A percentile compares a stretch with the other conserved stretches of the same genome.
Evolutionary conservation across 129 eudicot genomes (phyloP).

Genomic region (Flaveria ramosissima): DNA sequence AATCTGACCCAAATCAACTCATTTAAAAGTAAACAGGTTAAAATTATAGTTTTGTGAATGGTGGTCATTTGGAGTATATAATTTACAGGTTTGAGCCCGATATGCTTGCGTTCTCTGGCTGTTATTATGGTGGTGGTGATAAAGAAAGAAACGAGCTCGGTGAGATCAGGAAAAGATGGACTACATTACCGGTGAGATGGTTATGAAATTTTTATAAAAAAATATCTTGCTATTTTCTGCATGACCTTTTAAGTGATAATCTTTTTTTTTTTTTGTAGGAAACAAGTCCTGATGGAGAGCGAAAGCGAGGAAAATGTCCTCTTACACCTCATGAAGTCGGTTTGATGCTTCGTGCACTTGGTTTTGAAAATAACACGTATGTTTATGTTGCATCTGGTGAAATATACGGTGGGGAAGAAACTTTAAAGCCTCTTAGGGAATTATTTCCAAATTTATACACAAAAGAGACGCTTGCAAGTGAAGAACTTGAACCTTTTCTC

Average conservation of each 20-base stretch:
- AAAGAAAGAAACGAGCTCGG: slow-evolving; percentile 90
- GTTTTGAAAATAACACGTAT: slow-evolving; percentile 68
- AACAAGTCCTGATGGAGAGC: slow-evolving; percentile 84
- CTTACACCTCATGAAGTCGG: slow-evolving; percentile 97
- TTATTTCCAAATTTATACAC: slow-evolving; percentile 93
- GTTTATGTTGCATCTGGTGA: slow-evolving; percentile 98
- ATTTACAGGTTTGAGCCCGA: slow-evolving; percentile 86
- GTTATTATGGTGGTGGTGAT: slow-evolving; percentile 98
- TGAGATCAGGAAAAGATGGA: slow-evolving; percentile 95
- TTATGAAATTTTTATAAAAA: slow-evolving; percentile 3
- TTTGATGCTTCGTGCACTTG: slow-evolving; percentile 86
- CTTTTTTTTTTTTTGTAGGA: slow-evolving; percentile 48
- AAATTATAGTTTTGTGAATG: background rate
- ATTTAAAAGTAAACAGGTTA: background rate
- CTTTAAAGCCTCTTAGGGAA: slow-evolving; percentile 80
- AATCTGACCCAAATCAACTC: background rate
- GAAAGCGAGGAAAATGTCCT: slow-evolving; percentile 92
- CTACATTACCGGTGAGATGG: slow-evolving; percentile 77
- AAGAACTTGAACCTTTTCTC: slow-evolving; percentile 70
- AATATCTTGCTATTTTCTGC: slow-evolving; percentile 1
- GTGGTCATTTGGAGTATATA: background rate
- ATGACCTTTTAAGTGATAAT: background rate
- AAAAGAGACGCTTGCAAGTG: slow-evolving; percentile 81
- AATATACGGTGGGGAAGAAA: slow-evolving; percentile 94
- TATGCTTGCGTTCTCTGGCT: slow-evolving; percentile 98